A percentile compares a stretch with the other conserved stretches of the same genome.
These are phyloP conservation scores for Lophiostoma macrostomum DNA, from an alignment of 495 filamentous ascomycete species.

Conservation along the genomic window DNA sequence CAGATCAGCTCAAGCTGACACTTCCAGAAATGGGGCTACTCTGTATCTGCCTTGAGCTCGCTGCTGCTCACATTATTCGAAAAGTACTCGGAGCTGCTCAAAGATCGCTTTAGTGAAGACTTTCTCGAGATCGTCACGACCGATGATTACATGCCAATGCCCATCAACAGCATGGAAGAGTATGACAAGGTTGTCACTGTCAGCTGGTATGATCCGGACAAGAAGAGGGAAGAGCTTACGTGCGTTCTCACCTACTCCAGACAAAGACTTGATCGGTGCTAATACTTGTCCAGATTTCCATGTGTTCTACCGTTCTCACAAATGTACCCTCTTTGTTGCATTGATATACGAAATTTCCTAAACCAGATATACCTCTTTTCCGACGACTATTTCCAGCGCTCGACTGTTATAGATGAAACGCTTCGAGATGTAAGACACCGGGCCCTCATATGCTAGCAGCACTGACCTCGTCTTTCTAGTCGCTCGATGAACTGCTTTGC, in stretches of 20 bases:
- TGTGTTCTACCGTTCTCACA: conserved; percentile 94
- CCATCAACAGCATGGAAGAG: conserved; percentile 81
- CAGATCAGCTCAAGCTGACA: neutral
- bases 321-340: conserved; percentile 98
- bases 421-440: conserved; percentile 62
- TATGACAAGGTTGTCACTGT: conserved; percentile 93
- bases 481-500: conserved; percentile 86
- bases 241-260: conserved; percentile 45
- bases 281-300: conserved; percentile 63
- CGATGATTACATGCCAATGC: conserved; percentile 99
- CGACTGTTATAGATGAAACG: conserved; percentile 82
- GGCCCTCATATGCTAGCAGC: no score
- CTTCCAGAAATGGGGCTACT: conserved; percentile 70
- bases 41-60: conserved; percentile 72
- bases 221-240: conserved; percentile 68
- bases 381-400: conserved; percentile 87
- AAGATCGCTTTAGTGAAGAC: conserved; percentile 83
- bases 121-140: conserved; percentile 95
- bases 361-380: conserved; percentile 96
- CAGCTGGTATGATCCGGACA: conserved; percentile 87
- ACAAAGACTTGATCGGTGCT: conserved; percentile 18
- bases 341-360: conserved; percentile 92
- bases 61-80: conserved; percentile 84
- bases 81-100: conserved; percentile 90
- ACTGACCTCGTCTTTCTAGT: no score